phyloP scores from a whole-genome alignment of 345 rosid species.

The Angophora floribunda region DNA sequence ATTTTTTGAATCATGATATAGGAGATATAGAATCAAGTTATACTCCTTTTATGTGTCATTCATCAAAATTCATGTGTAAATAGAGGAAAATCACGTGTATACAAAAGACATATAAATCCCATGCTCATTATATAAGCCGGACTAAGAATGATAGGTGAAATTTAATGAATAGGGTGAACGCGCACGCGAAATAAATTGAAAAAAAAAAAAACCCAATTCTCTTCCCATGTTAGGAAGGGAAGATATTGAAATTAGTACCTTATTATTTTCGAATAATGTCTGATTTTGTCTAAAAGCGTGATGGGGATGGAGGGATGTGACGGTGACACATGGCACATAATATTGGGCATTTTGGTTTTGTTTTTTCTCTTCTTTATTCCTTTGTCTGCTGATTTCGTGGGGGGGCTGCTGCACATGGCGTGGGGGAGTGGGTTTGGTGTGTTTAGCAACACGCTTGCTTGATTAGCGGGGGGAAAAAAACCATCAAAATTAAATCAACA shows the following conservation, averaged over 20 bases:
- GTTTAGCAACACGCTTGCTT: conserved; percentile 35
- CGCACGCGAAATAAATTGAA: neutral
- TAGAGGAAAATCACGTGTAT: too few relatives aligned
- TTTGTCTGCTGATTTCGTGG: conserved; percentile 7
- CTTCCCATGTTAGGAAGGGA: neutral
- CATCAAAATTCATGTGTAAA: too few relatives aligned
- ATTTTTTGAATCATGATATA: too few relatives aligned
- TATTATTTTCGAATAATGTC: neutral
- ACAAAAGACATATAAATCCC: too few relatives aligned
- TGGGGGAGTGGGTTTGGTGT: conserved; percentile 20
- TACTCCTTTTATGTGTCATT: too few relatives aligned
- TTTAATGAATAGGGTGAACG: rapidly evolving
- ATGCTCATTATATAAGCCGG: rapidly evolving
- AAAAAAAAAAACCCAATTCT: neutral
- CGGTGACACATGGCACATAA: neutral
- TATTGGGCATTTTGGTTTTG: neutral
- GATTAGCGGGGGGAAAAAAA: conserved; percentile 28
- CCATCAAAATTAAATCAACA: conserved; percentile 2
- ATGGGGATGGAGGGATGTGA: neutral
- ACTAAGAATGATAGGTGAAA: neutral
- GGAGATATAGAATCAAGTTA: too few relatives aligned
- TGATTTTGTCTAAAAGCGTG: neutral
- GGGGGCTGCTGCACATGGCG: conserved; percentile 26
- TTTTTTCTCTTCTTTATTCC: neutral
- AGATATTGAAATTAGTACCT: neutral